phyloP scores from a whole-genome alignment of 768 basidiomycete species.

The Butyriboletus loyo region DNA sequence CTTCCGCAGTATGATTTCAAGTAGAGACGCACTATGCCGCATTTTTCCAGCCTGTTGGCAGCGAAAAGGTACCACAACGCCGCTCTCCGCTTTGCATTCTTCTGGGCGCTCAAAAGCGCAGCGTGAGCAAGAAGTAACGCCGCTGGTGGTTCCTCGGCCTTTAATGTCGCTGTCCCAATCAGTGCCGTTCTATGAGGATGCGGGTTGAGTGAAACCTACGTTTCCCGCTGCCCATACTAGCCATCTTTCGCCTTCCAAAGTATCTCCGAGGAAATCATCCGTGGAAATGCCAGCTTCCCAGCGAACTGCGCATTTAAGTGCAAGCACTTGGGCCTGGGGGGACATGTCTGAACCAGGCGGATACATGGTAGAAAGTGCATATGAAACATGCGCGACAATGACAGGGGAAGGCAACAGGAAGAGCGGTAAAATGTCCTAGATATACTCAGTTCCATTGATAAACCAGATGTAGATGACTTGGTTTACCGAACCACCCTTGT shows the following conservation, averaged over 20 bases:
- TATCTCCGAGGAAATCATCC: slow-evolving; percentile 53
- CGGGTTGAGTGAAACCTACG: slow-evolving; percentile 44
- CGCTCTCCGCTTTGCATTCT: slow-evolving; percentile 56
- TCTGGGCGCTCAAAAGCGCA: slow-evolving; percentile 62
- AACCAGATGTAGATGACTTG: neutral
- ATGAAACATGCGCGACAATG: slow-evolving; percentile 55
- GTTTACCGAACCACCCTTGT: slow-evolving; percentile 77
- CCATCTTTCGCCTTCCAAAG: slow-evolving; percentile 80
- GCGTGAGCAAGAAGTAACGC: slow-evolving; percentile 82
- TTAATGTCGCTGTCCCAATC: slow-evolving; percentile 29
- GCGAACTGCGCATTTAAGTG: slow-evolving; percentile 64
- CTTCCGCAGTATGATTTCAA: slow-evolving; percentile 1
- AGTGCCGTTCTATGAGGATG: slow-evolving; percentile 16
- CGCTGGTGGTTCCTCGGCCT: slow-evolving; percentile 81
- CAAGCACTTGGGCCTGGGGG: slow-evolving; percentile 64
- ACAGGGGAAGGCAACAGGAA: slow-evolving; percentile 66
- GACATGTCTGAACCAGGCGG: slow-evolving; percentile 45
- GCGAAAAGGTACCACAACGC: slow-evolving; percentile 79
- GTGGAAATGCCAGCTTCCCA: slow-evolving; percentile 69
- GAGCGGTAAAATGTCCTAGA: slow-evolving; percentile 79
- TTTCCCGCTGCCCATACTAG: slow-evolving; percentile 81
- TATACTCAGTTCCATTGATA: slow-evolving; percentile 8
- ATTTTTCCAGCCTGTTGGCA: slow-evolving; percentile 77
- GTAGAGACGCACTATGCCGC: slow-evolving; percentile 66
- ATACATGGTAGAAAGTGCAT: slow-evolving; percentile 53